Conservation (phyloP, 2,329 filamentous ascomycete genomes). For the Xylaria digitata region DNA sequence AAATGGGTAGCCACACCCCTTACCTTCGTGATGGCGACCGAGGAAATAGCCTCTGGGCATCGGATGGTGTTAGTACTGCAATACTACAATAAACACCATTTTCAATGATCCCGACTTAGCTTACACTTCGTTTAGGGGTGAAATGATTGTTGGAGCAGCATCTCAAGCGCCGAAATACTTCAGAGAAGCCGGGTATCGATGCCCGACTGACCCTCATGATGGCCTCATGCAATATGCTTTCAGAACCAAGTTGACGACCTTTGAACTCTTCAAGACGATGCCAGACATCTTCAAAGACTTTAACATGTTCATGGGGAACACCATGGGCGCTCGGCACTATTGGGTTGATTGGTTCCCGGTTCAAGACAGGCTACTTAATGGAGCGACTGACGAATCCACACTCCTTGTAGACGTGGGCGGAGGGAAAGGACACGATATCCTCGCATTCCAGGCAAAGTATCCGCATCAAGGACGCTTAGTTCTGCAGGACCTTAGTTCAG, state of each 20-base stretch:
- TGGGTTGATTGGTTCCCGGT: slow-evolving; percentile 49
- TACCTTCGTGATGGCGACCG: slow-evolving; percentile 45
- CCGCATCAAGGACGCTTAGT: slow-evolving; percentile 43
- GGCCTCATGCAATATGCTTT: slow-evolving; percentile 48
- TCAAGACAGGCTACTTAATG: slow-evolving; percentile 44
- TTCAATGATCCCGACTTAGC: not conserved
- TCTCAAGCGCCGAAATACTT: slow-evolving; percentile 43
- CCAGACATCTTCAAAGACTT: slow-evolving; percentile 43
- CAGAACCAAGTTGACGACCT: slow-evolving; percentile 43
- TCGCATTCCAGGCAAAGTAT: slow-evolving; percentile 43
- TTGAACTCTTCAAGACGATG: slow-evolving; percentile 40
- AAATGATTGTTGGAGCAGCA: slow-evolving; percentile 39
- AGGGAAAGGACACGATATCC: slow-evolving; percentile 48
- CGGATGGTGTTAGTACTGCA: slow-evolving; percentile 43
- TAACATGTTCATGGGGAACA: slow-evolving; percentile 47
- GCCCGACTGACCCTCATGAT: slow-evolving; percentile 43
- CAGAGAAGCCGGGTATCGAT: slow-evolving; percentile 42
- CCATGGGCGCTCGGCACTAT: slow-evolving; percentile 44
- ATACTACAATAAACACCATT: no score
- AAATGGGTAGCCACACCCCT: slow-evolving; percentile 44
- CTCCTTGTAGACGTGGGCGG: slow-evolving; percentile 50
- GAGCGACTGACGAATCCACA: slow-evolving; percentile 30
- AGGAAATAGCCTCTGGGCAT: slow-evolving; percentile 45
- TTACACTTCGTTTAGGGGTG: slow-evolving; percentile 30
- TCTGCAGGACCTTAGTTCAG: slow-evolving; percentile 45